Base-by-base conservation (phyloP, 1,139 yeast species). In the Saccharomyces hybrid region DNA sequence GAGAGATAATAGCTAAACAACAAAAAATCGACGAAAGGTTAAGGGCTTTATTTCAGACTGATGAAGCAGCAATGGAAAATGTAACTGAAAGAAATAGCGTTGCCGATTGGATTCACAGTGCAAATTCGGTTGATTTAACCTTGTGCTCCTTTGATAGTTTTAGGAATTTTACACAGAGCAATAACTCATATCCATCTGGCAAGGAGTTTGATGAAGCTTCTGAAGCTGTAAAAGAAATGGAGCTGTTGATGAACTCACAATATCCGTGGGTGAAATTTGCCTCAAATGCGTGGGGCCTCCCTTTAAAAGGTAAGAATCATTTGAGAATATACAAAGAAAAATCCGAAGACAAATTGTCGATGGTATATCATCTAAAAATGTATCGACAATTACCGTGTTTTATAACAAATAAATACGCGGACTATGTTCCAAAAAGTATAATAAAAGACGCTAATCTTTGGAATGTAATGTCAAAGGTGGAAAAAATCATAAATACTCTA, bases 61-160 rank as follows among this genome's bases (percentile, higher is more conserved):
- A 16, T 29, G 23, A 49, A 51, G n/a, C 48, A 48, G n/a, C 52
- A 31, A 11, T 46, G 6, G 41, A 41, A 38, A 20, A 16, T 38
- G 26, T 51, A 8, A 29, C 38, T 16, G 54, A 53, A 23, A 29
- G 48, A 28, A 52, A 56, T 38, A 11, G 51, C 50, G 28, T 48
- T 13, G 29, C 55, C 46, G 34, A 56, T 53, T 53, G 50, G 54
- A 13, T 61, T n/a, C 49, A 57, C 26, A 60, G 57, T 29, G 50
- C 56, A 3, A 58, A 56, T 11, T 61, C 67, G 9, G 54, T 71
- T 11, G 70, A 67, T 50, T 54, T 72, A 13, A 66, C 69, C 0
- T 53, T 68, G 52, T 62, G 69, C 2, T 63, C 72, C 0, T 72
- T 61, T 56, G 64, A 67, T 25, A 60, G 61, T 8, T 63, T 71